Evolutionary conservation across 192 early-diverging fungal species (phyloP), one percentile per base, ranked within the genome.

Genomic region (Backusella australiensis): DNA sequence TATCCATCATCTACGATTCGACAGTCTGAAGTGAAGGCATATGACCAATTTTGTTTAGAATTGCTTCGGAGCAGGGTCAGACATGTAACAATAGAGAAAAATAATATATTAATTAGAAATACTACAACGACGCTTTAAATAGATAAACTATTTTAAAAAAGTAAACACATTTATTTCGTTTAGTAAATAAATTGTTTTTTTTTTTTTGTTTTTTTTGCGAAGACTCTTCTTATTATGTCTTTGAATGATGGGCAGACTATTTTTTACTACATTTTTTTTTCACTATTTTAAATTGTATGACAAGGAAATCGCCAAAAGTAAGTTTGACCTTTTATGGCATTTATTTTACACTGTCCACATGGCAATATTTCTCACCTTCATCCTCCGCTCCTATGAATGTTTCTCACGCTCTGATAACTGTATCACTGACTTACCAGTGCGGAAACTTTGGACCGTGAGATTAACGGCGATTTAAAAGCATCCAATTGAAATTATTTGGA

Each of bases 361-460:
- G 53, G 53, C 53, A 21, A 23, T 56, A 21, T 23, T 56, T 56
- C 53, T 56, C 53, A 56, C 53, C 53, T 56, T 56, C 53, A 56
- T 56, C 53, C 53, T 56, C 53, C 53, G 53, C 53, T 21, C 53
- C 53, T 56, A 56, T 56, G 53, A 26, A 56, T 56, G 53, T 56
- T 56, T 56, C 53, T 56, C 53, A 56, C 53, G 53, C 53, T 56
- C 53, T 56, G 53, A 56, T 56, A 56, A 56, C 53, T 56, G 53
- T 56, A 56, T 56, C 21, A 56, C 53, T 56, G n/a, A 21, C n/a
- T 56, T 11, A 21, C 53, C 53, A 21, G n/a, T 56, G 53, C 21
- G 53, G 53, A 21, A 56, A 11, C 19, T 56, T 26, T 21, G 53
- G n/a, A 56, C 21, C 53, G 53, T 56, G 53, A 56, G 53, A 56